Evolutionary conservation across 306 rosid species (phyloP).

Genomic region (Coriaria nepalensis): DNA sequence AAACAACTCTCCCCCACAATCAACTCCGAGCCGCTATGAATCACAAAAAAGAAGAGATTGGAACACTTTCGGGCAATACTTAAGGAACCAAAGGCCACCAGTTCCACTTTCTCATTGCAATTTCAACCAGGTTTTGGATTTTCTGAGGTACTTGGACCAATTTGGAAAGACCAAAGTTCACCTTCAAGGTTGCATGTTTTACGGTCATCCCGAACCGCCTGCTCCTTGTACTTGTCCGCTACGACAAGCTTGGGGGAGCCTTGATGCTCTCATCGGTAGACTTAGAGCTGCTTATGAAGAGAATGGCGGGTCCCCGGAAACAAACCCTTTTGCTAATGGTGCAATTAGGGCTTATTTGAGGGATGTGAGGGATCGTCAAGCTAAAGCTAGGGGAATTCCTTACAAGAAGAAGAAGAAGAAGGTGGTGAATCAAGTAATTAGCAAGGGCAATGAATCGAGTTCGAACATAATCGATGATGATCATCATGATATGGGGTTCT

Average conservation of each 20-base stretch:
- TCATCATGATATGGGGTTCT: too few species aligned
- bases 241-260: slow-evolving; percentile 64
- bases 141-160: slow-evolving; percentile 51
- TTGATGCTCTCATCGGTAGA: slow-evolving; percentile 57
- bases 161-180: slow-evolving; percentile 74
- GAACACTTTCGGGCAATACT: slow-evolving; percentile 65
- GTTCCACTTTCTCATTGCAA: slow-evolving; percentile 46
- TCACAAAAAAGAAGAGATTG: slow-evolving; percentile 69
- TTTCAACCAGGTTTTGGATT: slow-evolving; percentile 53
- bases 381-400: slow-evolving; percentile 65
- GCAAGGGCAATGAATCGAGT: slow-evolving; percentile 28
- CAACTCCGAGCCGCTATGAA: slow-evolving; percentile 54
- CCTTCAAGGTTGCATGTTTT: slow-evolving; percentile 51
- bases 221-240: slow-evolving; percentile 61
- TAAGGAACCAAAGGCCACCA: slow-evolving; percentile 49
- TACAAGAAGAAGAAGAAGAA: slow-evolving; percentile 61
- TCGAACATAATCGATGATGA: not conserved
- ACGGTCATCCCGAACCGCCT: slow-evolving; percentile 60
- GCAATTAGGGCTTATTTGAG: slow-evolving; percentile 46
- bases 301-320: slow-evolving; percentile 48
- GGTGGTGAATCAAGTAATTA: slow-evolving; percentile 10
- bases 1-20: slow-evolving; percentile 18
- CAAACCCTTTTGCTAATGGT: slow-evolving; percentile 49
- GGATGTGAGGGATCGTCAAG: slow-evolving; percentile 53
- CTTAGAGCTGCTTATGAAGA: slow-evolving; percentile 67